Evolutionary conservation across 331 rosid genomes (phyloP).

Genomic region (Cydonia oblonga): DNA sequence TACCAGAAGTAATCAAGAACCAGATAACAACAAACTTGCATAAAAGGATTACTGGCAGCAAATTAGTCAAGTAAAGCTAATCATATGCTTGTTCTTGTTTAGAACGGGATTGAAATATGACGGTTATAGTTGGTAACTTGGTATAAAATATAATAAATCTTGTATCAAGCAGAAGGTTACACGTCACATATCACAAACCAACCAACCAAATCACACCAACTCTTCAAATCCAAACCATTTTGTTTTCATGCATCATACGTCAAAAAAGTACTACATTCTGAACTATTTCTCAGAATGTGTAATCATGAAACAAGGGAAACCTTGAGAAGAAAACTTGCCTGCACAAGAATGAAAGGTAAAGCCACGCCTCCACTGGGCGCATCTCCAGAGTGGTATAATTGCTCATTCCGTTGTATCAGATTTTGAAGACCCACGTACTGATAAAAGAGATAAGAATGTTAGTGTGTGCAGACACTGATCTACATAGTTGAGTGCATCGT

Average conservation of each 20-base stretch:
- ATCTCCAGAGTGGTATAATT: conserved; percentile 64
- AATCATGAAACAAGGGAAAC: not conserved
- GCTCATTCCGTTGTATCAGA: conserved; percentile 69
- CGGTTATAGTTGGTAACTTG: not conserved
- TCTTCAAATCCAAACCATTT: not conserved
- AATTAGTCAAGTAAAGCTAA: not conserved
- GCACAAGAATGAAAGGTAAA: conserved; percentile 82
- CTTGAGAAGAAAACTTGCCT: conserved; percentile 36
- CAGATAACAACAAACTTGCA: not conserved
- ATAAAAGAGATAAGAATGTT: conserved; percentile 21
- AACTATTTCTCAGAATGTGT: conserved; percentile 2
- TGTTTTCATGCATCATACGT: not conserved
- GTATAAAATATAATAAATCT: not conserved
- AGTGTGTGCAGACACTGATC: conserved; percentile 10
- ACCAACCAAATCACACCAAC: not conserved
- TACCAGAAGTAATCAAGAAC: not conserved
- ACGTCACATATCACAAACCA: not conserved
- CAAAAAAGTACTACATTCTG: not conserved
- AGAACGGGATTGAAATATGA: not conserved
- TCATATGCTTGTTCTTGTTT: not conserved
- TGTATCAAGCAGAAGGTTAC: not conserved
- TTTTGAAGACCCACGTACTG: conserved; percentile 74
- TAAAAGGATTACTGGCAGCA: not conserved
- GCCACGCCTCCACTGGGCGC: conserved; percentile 82
- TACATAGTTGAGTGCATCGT: not conserved